Evolutionary conservation across 139 green algal genomes (phyloP), one percentile per base, ranked within the genome.

Genomic region (Zygnema cylindricum): DNA sequence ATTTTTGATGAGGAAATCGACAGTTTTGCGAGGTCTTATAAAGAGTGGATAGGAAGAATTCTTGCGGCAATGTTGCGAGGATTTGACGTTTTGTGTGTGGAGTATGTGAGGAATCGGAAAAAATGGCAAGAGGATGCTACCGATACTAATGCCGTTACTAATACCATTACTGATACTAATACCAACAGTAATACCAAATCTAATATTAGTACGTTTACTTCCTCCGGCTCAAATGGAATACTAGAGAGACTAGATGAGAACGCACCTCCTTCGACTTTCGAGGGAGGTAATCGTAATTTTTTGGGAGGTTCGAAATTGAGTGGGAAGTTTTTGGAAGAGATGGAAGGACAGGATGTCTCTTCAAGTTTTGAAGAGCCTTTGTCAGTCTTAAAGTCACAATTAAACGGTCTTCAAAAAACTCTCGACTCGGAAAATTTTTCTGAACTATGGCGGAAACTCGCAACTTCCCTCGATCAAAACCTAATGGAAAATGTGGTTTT

Each of bases 1-100:
- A 11, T 85, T 11, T 85, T 85, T 85, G 77, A 85, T 54, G 77
- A 7, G 33, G 77, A 85, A 54, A 41, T 85, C 11, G 71, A 79
- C 11, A 16, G 41, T 7, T 49, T 79, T 79, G 71, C 16, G 71
- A 43, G 41, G 71, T 79, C 40, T 16, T 16, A 49, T 3, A 39
- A 49, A 40, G 77, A 85, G 49, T 85, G 77, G 77, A 41, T 11
- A 54, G 77, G 39, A 41, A 85, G 71, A 54, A 41, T 85, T 38
- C 33, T 85, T 11, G 11, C 77, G 11, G 77, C 77, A 23, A 3
- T 85, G 7, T 39, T 85, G 43, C 33, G 77, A 30, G 77, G 77
- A 23, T 85, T 85, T 77, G 43, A 77, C 11, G 3, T 54, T 7
- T 23, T 49, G 33, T 85, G 33, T 16, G 21, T 54, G 7, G 77